Evolutionary conservation across 2,329 filamentous ascomycete species (phyloP).

Genomic region (Phialocephala sp.): DNA sequence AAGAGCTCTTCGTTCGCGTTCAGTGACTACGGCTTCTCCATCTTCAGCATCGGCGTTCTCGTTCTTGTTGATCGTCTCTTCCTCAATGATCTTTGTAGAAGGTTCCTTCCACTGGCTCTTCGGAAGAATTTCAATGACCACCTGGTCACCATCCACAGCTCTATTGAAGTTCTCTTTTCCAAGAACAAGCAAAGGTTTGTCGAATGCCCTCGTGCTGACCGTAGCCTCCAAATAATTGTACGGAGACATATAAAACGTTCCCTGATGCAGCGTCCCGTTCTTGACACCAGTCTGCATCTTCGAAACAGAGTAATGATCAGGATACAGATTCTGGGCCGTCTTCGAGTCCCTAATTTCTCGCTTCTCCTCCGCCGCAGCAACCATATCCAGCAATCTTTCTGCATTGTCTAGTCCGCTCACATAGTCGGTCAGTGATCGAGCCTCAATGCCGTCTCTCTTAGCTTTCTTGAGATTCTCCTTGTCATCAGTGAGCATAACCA

Average conservation of each 20-base stretch:
- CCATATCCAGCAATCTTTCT: conserved; percentile 89
- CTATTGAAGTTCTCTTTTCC: conserved; percentile 97
- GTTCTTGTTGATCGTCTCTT: conserved; percentile 88
- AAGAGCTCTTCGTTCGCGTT: conserved; percentile 82
- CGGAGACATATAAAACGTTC: conserved; percentile 92
- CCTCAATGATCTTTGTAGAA: conserved; percentile 94
- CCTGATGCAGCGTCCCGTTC: conserved; percentile 87
- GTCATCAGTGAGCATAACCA: conserved; percentile 95
- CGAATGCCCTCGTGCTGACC: conserved; percentile 87
- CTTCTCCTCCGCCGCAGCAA: conserved; percentile 77
- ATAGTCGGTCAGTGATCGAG: conserved; percentile 74
- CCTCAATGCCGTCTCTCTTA: conserved; percentile 73
- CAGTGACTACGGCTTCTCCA: conserved; percentile 77
- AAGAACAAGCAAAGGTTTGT: conserved; percentile 84
- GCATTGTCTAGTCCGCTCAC: conserved; percentile 84
- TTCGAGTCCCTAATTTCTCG: conserved; percentile 68
- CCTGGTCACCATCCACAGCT: conserved; percentile 87
- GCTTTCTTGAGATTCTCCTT: conserved; percentile 85
- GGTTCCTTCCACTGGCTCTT: conserved; percentile 97
- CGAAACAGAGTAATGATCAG: conserved; percentile 87
- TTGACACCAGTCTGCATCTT: conserved; percentile 95
- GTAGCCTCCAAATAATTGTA: conserved; percentile 98
- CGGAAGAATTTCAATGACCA: conserved; percentile 90
- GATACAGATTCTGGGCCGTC: conserved; percentile 74
- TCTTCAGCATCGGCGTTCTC: conserved; percentile 90